Evolutionary conservation across 2,329 filamentous ascomycete genomes (phyloP).

Genomic region (Neofusicoccum sp.): DNA sequence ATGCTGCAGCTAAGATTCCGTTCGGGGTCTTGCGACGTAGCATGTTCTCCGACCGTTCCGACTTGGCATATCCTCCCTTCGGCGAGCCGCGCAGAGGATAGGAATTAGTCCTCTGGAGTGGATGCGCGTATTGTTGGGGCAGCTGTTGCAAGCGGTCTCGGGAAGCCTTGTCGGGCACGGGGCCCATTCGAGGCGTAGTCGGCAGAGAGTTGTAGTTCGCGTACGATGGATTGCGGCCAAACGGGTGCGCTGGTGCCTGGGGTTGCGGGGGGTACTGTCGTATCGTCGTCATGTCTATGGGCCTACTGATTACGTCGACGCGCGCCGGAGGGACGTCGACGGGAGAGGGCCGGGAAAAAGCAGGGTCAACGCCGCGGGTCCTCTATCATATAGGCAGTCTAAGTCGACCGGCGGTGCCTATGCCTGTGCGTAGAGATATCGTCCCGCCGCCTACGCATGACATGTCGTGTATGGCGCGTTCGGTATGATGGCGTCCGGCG

Average conservation of each 20-base stretch:
- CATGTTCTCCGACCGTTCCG: conserved; percentile 67
- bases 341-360: conserved; percentile 1
- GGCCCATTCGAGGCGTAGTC: conserved; percentile 23
- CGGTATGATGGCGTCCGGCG: conserved; percentile 11
- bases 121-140: conserved; percentile 43
- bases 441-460: conserved; percentile 39
- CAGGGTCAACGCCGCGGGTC: conserved; percentile 24
- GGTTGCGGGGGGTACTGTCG: conserved; percentile 40
- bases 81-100: conserved; percentile 33
- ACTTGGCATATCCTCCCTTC: conserved; percentile 28
- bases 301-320: conserved; percentile 9
- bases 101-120: conserved; percentile 42
- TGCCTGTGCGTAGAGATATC: conserved; percentile 46
- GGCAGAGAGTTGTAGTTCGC: conserved; percentile 31
- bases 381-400: conserved; percentile 31
- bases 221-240: conserved; percentile 27
- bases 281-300: conserved; percentile 41
- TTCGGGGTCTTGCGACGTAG: conserved; percentile 90
- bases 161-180: conserved; percentile 18
- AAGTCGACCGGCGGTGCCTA: conserved; percentile 45
- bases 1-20: conserved; percentile 88
- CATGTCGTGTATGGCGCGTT: conserved; percentile 36
- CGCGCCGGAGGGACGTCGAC: neutral
- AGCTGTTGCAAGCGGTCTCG: conserved; percentile 26
- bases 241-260: conserved; percentile 30